These are phyloP conservation scores for Astragalus glycyphyllos DNA, from an alignment of 306 rosid genomes.

Conservation along the genomic window DNA sequence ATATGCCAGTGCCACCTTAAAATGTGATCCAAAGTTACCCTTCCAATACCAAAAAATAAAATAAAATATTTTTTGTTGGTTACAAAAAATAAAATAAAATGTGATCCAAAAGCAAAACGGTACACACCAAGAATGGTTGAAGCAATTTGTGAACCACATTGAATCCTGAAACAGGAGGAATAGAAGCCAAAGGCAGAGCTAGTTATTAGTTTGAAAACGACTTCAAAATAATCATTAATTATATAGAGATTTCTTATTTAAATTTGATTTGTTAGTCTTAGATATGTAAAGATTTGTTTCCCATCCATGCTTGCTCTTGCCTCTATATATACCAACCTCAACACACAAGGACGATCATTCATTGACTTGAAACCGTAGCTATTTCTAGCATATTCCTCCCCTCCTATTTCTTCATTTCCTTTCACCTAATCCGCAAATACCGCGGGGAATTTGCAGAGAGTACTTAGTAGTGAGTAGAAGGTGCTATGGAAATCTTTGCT, in stretches of 20 bases:
- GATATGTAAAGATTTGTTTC: neutral
- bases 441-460: neutral
- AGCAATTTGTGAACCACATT: constrained; percentile 36
- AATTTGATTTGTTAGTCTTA: constrained; percentile 1
- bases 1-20: constrained; percentile 29
- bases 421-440: neutral
- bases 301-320: neutral
- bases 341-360: neutral
- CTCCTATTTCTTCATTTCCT: constrained; percentile 4
- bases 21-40: constrained; percentile 36
- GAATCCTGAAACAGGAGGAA: constrained; percentile 36
- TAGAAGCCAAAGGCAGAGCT: constrained; percentile 2
- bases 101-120: constrained; percentile 36
- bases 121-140: neutral
- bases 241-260: neutral
- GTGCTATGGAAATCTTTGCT: constrained; percentile 62
- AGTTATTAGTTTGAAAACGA: neutral
- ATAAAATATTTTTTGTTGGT: no score
- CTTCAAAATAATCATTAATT: neutral
- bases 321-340: constrained; percentile 25
- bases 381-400: neutral
- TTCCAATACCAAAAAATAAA: no score
- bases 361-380: neutral
- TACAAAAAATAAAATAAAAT: neutral
- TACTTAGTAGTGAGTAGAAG: neutral